Conservation (phyloP, 2,329 filamentous ascomycete species). For the Cladosporium phlei region DNA sequence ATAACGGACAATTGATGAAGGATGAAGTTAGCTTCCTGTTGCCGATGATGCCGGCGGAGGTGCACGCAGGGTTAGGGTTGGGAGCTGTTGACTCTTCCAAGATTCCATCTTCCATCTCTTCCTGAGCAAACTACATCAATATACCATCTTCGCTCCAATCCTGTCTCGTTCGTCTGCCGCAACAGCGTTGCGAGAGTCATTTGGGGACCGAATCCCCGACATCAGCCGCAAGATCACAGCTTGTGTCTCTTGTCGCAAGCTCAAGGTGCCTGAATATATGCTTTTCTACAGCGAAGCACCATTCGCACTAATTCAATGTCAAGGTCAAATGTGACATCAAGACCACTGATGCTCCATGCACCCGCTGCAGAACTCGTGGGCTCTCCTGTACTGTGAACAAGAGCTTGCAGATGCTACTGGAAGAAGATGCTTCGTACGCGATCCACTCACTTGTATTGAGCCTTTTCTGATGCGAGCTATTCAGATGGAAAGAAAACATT, state of each 20-base stretch:
- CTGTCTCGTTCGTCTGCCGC: constrained; percentile 1
- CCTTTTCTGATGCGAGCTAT: neutral
- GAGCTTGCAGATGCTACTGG: constrained; percentile 40
- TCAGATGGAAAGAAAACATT: constrained; percentile 1
- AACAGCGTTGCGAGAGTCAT: neutral
- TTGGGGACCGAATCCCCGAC: constrained; percentile 18
- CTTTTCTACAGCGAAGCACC: no score
- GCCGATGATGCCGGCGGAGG: no score
- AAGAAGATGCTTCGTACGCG: constrained; percentile 32
- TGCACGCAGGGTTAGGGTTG: no score
- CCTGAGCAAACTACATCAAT: no score
- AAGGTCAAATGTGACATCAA: constrained; percentile 40
- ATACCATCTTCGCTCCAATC: no score
- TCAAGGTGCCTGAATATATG: constrained; percentile 26
- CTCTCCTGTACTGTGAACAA: constrained; percentile 40
- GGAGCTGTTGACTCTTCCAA: no score
- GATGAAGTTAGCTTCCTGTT: no score
- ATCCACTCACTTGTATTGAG: neutral
- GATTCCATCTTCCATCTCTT: no score
- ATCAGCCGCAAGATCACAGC: constrained; percentile 33
- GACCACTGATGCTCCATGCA: constrained; percentile 36
- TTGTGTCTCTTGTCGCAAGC: constrained; percentile 39
- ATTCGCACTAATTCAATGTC: neutral
- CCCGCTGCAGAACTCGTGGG: constrained; percentile 38
- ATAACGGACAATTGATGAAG: no score